Evolutionary conservation across 495 filamentous ascomycete genomes (phyloP).

Genomic region (Xylaria cubensis): DNA sequence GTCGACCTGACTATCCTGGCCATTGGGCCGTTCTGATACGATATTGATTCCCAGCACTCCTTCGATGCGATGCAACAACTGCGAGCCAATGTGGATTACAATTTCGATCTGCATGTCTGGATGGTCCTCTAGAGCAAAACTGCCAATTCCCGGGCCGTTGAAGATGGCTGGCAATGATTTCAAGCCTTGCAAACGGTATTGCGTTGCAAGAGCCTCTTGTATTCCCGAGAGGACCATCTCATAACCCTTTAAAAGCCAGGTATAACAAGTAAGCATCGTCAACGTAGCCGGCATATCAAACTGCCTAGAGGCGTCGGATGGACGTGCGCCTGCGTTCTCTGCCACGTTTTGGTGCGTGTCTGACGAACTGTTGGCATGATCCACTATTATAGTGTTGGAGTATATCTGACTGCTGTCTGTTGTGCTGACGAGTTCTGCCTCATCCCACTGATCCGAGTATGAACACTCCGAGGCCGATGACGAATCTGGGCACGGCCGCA

Average conservation of each 20-base stretch:
- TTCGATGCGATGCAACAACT: not conserved
- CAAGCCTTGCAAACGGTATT: conserved; percentile 8
- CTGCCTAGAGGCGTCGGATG: not conserved
- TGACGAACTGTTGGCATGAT: not conserved
- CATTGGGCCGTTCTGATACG: not conserved
- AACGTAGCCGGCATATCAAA: conserved; percentile 18
- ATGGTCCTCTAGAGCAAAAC: not conserved
- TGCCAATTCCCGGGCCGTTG: conserved; percentile 11
- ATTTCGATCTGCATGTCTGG: not conserved
- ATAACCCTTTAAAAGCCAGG: conserved; percentile 17
- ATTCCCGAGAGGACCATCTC: conserved; percentile 19
- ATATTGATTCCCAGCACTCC: not conserved
- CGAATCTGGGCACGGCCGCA: not conserved
- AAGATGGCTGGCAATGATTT: conserved; percentile 14
- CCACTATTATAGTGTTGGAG: not conserved
- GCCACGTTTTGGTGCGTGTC: not conserved
- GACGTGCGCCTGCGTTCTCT: not conserved
- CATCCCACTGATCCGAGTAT: conserved; percentile 18
- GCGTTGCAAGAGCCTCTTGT: conserved; percentile 11
- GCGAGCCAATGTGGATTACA: not conserved
- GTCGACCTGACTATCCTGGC: not conserved
- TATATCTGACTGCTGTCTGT: conserved; percentile 7
- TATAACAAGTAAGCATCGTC: conserved; percentile 20
- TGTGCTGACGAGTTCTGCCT: conserved; percentile 18
- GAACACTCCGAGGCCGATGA: conserved; percentile 16